These are phyloP conservation scores for Corynascus novoguineensis DNA, from an alignment of 495 filamentous ascomycete genomes.

Conservation along the genomic window DNA sequence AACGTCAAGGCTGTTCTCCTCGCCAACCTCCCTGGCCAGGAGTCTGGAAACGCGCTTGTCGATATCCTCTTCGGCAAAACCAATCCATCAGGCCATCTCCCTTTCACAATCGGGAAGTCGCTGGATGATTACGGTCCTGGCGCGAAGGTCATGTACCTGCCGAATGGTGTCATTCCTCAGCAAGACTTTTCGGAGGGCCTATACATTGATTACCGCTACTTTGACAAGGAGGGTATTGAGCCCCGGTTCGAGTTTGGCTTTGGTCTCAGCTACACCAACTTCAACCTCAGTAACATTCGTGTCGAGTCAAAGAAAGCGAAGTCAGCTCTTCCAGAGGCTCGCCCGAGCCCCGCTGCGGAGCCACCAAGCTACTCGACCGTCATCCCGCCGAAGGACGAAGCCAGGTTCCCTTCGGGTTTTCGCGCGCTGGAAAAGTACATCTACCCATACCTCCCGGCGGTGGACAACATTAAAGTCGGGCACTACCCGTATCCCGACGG, in stretches of 20 bases:
- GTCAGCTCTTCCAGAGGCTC: slow-evolving; percentile 53
- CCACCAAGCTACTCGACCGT: slow-evolving; percentile 56
- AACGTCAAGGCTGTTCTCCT: slow-evolving; percentile 76
- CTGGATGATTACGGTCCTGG: slow-evolving; percentile 78
- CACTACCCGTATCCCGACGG: slow-evolving; percentile 68
- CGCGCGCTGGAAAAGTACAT: slow-evolving; percentile 70
- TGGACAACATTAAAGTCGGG: slow-evolving; percentile 51
- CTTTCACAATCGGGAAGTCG: slow-evolving; percentile 82
- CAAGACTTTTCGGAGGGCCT: slow-evolving; percentile 80
- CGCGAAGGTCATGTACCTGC: slow-evolving; percentile 66
- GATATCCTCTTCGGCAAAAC: slow-evolving; percentile 81
- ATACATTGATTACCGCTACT: slow-evolving; percentile 86
- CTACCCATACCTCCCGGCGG: slow-evolving; percentile 72
- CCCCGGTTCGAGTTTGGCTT: slow-evolving; percentile 77
- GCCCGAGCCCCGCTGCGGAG: slow-evolving; percentile 48
- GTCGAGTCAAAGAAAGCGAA: slow-evolving; percentile 52
- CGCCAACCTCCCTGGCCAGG: slow-evolving; percentile 84
- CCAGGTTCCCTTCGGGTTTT: slow-evolving; percentile 63
- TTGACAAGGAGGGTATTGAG: slow-evolving; percentile 64
- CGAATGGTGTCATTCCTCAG: slow-evolving; percentile 71
- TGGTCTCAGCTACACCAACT: slow-evolving; percentile 75
- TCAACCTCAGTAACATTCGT: slow-evolving; percentile 57
- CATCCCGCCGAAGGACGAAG: slow-evolving; percentile 53
- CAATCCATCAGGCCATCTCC: slow-evolving; percentile 81
- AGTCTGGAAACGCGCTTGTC: slow-evolving; percentile 77